Evolutionary conservation across 2,329 filamentous ascomycete genomes (phyloP).

Genomic region (Phymatotrichopsis omnivora): DNA sequence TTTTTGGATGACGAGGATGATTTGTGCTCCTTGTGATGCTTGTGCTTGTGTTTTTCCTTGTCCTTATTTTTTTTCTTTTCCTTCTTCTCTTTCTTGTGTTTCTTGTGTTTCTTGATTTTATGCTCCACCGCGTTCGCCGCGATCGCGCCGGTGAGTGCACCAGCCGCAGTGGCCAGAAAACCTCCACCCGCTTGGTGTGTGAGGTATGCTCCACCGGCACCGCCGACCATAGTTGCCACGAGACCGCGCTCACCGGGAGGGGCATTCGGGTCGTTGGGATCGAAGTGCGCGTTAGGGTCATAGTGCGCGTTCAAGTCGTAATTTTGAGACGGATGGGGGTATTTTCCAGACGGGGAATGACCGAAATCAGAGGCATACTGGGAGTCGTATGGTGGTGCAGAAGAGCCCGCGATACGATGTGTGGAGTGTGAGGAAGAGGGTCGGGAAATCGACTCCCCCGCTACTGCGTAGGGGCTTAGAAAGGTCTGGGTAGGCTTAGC

Average conservation of each 20-base stretch:
- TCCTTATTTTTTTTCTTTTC: constrained; percentile 6
- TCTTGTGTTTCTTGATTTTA: constrained; percentile 33
- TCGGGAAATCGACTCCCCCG: no score
- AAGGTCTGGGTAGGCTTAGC: no score
- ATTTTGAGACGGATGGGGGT: no score
- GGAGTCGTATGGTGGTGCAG: no score
- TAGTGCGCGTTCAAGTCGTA: no score
- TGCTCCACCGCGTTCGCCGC: constrained; percentile 45
- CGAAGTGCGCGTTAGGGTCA: no score
- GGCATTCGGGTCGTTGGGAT: constrained; percentile 10
- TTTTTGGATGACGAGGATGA: neutral
- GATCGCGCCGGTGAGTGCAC: constrained; percentile 45
- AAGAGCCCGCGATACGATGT: no score
- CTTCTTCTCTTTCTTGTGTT: constrained; percentile 28
- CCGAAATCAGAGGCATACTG: no score
- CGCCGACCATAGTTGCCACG: constrained; percentile 45
- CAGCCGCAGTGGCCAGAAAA: constrained; percentile 43
- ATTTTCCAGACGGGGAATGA: no score
- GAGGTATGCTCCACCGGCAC: constrained; percentile 46
- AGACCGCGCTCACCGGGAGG: constrained; percentile 44
- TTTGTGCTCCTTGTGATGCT: constrained; percentile 5
- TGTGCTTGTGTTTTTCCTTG: constrained; percentile 9
- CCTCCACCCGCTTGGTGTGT: constrained; percentile 47
- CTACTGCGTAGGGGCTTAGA: no score
- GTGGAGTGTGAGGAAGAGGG: no score